Base-by-base conservation (phyloP, 768 basidiomycete genomes). In the Dendrothele bispora region DNA sequence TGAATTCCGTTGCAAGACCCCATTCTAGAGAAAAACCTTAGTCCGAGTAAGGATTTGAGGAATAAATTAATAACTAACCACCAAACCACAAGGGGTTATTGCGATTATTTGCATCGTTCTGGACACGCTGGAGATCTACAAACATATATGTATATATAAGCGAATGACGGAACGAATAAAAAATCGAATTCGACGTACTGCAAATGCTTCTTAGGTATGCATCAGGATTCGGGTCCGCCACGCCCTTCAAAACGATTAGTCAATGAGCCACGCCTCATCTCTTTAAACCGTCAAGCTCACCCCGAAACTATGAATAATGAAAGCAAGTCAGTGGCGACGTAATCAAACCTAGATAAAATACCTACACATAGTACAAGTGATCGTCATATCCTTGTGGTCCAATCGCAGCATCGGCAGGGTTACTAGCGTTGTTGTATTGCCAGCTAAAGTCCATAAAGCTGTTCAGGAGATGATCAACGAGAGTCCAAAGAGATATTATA, bases 381-480 rank as follows among this genome's bases (percentile, higher is more conserved):
- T 88, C 86, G 55, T 91, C 89, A 54, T 91, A 91, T 21, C 67
- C 69, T 55, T 86, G 84, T 10, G 87, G 84, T 1, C 89, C 89
- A 35, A 77, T 74, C 4, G 75, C 74, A 21, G 83, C 87, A 41
- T 80, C 71, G 6, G 83, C 80, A 12, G 89, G 89, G 58, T 91
- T 91, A 5, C 85, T 11, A 15, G 81, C 84, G 62, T 79, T 73
- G 56, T 84, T 74, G 60, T 72, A 63, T 57, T 91, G 89, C 89
- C 89, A 91, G 50, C 79, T 81, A 39, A 86, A 57, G 54, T 91
- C 87, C 87, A 90, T 90, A 61, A 89, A 89, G 55, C 88, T 91
- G 53, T 5, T 46, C 25, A 46, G 20, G 17, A 28, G 12, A 18
- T 27, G 30, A 4, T 12, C 24, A 2, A n/a, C n/a, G n/a, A n/a